Evolutionary conservation across 257 asterid species (phyloP).

Genomic region (Cruciata laevipes): DNA sequence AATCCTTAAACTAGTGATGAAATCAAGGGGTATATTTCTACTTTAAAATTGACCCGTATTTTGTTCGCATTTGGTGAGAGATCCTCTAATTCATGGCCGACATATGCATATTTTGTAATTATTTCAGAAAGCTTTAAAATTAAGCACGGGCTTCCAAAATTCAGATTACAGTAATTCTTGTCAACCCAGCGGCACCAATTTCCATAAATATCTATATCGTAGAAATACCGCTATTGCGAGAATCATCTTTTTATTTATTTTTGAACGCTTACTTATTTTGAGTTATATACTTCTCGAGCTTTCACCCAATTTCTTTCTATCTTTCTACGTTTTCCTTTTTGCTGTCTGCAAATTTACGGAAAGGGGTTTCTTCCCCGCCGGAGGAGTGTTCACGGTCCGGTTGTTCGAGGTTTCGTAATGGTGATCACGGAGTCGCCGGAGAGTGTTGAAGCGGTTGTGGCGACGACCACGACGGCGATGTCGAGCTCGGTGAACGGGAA

Average conservation of each 20-base stretch:
- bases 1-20: no score
- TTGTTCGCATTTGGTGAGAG: slow-evolving; percentile 7
- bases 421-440: slow-evolving; percentile 55
- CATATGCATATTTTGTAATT: background rate
- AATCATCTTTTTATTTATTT: background rate
- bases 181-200: background rate
- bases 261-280: background rate
- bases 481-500: background rate
- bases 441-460: slow-evolving; percentile 26
- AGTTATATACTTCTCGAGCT: slow-evolving; percentile 6
- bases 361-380: background rate
- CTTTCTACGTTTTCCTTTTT: background rate
- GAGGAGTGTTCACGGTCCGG: background rate
- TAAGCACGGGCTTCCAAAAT: background rate
- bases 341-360: background rate
- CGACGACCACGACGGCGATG: slow-evolving; percentile 21
- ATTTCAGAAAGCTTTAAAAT: background rate
- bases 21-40: no score
- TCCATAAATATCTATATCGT: background rate
- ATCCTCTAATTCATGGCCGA: background rate
- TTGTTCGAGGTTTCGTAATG: slow-evolving; percentile 20
- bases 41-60: slow-evolving; percentile 10
- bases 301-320: background rate
- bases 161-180: background rate
- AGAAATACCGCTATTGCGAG: background rate